Base-by-base conservation (phyloP, 371 early-diverging fungal species). In the Mortierella sp. region DNA sequence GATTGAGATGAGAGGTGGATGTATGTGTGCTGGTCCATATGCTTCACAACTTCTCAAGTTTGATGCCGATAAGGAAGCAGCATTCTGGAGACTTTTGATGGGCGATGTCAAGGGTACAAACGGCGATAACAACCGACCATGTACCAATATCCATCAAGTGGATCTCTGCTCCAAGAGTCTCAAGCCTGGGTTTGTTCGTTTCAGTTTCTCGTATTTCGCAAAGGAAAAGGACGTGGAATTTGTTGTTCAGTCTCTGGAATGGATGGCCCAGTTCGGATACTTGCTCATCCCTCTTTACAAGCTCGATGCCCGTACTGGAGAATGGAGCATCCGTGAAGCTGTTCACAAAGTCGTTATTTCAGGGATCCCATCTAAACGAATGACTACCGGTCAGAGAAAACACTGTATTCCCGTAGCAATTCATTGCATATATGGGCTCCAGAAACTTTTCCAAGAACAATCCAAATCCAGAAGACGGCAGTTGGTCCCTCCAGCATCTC, bases 191-290 rank as follows among this genome's bases (percentile, higher is more conserved):
- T 76, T 76, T 22, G 77, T 76, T 20, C 71, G 77, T 20, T 70
- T 76, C 60, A 76, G 77, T 20, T 76, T 76, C 47, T 58, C 77
- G 16, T 76, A 76, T 20, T 76, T 76, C 40, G 63, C 77, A 24
- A 61, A 61, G 45, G 68, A 76, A 14, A 76, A 76, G 45, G 77
- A 76, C 14, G 72, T 76, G 14, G 77, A 71, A 22, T 71, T 71
- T 51, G 77, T 76, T 26, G 4, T 71, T 39, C 67, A 71, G 28
- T 70, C 77, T 18, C 47, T 76, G 22, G 64, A 76, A 45, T 76
- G 71, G 77, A 52, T 76, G 16, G 77, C 77, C 16, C 57, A 62
- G 22, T 76, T 71, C 55, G 77, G 77, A 14, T 52, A 67, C 62
- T 59, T 76, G 37, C 67, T 76, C 18, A 51, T 76, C 30, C 77